Base-by-base conservation (phyloP, 1,284 basidiomycete species). In the Leccinum huronense region DNA sequence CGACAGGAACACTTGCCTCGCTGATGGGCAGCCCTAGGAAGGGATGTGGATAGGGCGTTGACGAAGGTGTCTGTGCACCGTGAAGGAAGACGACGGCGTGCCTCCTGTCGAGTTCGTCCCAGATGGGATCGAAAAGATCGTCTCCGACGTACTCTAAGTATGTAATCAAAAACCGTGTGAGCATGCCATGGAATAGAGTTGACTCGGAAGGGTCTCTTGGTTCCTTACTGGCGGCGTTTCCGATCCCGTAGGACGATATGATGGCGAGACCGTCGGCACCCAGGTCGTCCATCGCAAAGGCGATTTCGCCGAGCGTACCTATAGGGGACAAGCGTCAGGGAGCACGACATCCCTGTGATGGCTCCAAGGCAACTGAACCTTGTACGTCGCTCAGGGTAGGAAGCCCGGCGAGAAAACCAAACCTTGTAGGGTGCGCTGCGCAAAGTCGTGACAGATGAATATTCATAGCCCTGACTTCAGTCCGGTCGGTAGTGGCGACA, bases 381-480 rank as follows among this genome's bases (percentile, higher is more conserved):
- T 86, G 71, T 11, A 83, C 72, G 70, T 91, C 86, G 61, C 82
- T 77, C 62, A 87, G 75, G 68, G 84, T 81, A 8, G 89, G 88
- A 61, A 90, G 71, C 53, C 80, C 83, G 2, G 84, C 88, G 69
- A 90, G 84, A 73, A 89, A 89, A 3, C 84, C 86, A 72, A 90
- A 91, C 67, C 85, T 79, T 48, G 71, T 69, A 3, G 86, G 82
- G 71, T 87, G 72, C 36, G 74, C 70, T 45, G 72, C 66, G 70
- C 84, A 84, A 19, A 87, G 78, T 14, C 78, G 74, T 34, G 81
- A 79, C 63, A 83, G 79, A 61, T 76, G 75, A 11, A 72, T 67
- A 59, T 91, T 91, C 66, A 80, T 76, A 34, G 73, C 70, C 63
- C 85, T 79, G 19, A 84, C 79, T 23, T 74, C 70, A 4, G 70